Base-by-base conservation (phyloP, 2,329 filamentous ascomycete genomes). In the Cadophora gregata region DNA sequence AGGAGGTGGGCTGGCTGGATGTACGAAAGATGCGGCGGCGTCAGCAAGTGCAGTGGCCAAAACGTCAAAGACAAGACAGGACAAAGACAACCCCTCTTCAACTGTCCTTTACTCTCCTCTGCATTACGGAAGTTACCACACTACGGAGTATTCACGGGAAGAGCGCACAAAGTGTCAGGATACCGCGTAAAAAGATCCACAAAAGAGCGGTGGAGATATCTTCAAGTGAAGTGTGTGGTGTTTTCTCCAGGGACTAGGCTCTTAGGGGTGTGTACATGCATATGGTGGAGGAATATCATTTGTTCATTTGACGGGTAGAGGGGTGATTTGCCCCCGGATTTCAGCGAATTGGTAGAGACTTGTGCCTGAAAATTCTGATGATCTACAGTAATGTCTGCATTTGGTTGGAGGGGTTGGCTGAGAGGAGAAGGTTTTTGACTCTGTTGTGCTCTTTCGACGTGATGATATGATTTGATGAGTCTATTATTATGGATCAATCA, bases 301-400 rank as follows among this genome's bases (percentile, higher is more conserved):
- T 45, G 64, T 62, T 56, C 27, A 55, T 24, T 25, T 47, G 25
- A 45, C 48, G 56, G 19, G 25, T n/a, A 42, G 53, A 25, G 36
- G 50, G 25, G 56, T 21, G 31, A 45, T 45, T 45, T 59, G 21
- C 65, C 65, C 66, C 69, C 58, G 48, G 62, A 59, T 67, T 69
- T 58, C 58, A 66, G 53, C 71, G 69, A 71, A 71, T 71, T 62
- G 62, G 62, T 70, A 50, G 29, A 64, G 38, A 36, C 12, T 47
- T 27, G 71, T 75, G 67, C 71, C 69, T 72, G 72, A 63, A 64
- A 60, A 53, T 56, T 66, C 61, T 48, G 56, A 60, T 65, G 71
- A 73, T 70, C 71, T 68, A 56, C 71, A 69, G 63, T 48, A 64
- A 65, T 59, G 58, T 55, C 24, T 47, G 45, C 33, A 31, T 27